Evolutionary conservation across 257 asterid species (phyloP).

Genomic region (Solanum chiquidenum): DNA sequence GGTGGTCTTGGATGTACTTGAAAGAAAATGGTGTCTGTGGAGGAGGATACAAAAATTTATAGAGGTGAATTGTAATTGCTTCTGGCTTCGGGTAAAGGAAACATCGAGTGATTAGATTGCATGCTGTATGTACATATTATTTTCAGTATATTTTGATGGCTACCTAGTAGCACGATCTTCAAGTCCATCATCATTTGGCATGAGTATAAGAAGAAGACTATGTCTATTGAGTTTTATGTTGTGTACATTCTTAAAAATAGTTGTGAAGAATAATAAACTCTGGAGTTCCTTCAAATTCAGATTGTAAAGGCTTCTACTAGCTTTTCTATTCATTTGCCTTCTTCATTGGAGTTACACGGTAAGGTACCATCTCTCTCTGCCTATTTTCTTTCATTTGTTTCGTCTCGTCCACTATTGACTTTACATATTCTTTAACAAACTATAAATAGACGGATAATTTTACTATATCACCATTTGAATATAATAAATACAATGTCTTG

Average conservation of each 20-base stretch:
- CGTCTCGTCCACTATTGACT: too few species aligned
- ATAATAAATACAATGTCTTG: too few species aligned
- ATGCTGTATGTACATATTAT: neutral
- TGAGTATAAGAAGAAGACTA: neutral
- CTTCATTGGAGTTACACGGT: too few species aligned
- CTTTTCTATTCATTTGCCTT: too few species aligned
- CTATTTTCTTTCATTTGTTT: too few species aligned
- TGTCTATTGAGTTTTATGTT: neutral
- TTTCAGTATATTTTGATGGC: neutral
- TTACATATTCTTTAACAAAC: too few species aligned
- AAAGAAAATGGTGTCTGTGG: neutral
- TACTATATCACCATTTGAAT: too few species aligned
- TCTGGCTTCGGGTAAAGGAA: neutral
- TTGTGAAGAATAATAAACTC: neutral
- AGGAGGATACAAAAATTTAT: neutral
- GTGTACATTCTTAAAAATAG: neutral
- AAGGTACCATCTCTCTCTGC: too few species aligned
- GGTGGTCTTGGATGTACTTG: neutral
- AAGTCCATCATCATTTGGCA: neutral
- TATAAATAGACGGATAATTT: too few species aligned
- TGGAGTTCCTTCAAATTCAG: neutral
- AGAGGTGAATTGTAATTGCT: neutral
- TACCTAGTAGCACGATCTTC: neutral
- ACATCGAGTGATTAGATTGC: neutral
- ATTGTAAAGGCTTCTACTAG: neutral